Percentiles rank a stretch among this genome's conserved stretches.
Conservation (phyloP, 2,329 filamentous ascomycete genomes). For the Ceratocystis ficicola region DNA sequence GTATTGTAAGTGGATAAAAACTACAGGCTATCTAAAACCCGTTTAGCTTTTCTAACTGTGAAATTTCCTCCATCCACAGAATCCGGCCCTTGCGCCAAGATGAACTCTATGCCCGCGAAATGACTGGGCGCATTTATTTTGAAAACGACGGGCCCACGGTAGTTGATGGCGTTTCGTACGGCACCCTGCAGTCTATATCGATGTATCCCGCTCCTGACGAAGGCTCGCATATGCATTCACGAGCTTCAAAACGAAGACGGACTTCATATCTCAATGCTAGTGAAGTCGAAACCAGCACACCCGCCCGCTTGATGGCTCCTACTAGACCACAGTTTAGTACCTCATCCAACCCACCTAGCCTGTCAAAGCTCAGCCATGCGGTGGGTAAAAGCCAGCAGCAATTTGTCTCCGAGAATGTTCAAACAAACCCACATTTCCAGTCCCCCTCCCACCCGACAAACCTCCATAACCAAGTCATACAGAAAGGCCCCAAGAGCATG, state of each 20-base stretch:
- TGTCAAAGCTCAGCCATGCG: not conserved
- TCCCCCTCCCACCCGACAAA: not conserved
- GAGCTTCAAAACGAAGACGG: constrained; percentile 5
- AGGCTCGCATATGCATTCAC: not conserved
- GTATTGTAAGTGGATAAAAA: constrained; percentile 49
- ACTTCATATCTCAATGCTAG: constrained; percentile 15
- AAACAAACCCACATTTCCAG: not conserved
- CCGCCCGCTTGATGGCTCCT: constrained; percentile 1
- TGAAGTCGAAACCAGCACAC: constrained; percentile 20
- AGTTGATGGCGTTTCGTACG: constrained; percentile 41
- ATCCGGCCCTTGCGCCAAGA: constrained; percentile 66
- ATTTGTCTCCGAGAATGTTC: not conserved
- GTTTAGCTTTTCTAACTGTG: constrained; percentile 21
- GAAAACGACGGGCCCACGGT: constrained; percentile 65
- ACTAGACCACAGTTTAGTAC: constrained; percentile 1
- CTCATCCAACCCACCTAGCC: not conserved
- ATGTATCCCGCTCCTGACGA: not conserved
- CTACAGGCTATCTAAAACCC: not conserved
- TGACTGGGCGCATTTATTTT: constrained; percentile 69
- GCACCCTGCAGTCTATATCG: not conserved
- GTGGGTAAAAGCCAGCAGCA: not conserved
- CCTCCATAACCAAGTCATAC: not conserved
- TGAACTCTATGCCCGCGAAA: constrained; percentile 58
- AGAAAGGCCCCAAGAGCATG: not conserved
- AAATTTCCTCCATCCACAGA: constrained; percentile 32